A percentile compares a stretch with the other conserved stretches of the same genome.
These are phyloP conservation scores for Lagenaria siceraria DNA, from an alignment of 306 rosid species.

Conservation along the genomic window DNA sequence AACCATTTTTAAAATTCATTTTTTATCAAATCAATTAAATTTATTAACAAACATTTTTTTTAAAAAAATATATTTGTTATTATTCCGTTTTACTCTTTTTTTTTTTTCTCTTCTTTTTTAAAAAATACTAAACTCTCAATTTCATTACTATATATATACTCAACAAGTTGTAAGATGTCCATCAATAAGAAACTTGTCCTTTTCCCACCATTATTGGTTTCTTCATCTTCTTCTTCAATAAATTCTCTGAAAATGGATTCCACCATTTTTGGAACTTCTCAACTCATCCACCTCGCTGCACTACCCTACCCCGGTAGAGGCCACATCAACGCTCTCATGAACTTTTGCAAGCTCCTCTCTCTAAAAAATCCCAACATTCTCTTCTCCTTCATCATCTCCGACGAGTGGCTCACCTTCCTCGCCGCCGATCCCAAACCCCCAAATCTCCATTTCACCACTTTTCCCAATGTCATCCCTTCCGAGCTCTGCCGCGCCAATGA, in stretches of 20 bases:
- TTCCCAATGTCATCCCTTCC: conserved; percentile 23
- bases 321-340: conserved; percentile 51
- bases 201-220: too few relatives aligned
- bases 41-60: too few relatives aligned
- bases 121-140: too few relatives aligned
- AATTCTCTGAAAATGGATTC: neutral
- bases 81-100: too few relatives aligned
- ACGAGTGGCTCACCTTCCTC: conserved; percentile 34
- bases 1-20: too few relatives aligned
- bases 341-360: conserved; percentile 25
- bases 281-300: conserved; percentile 11
- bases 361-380: conserved; percentile 7
- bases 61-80: too few relatives aligned
- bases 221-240: too few relatives aligned
- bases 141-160: too few relatives aligned
- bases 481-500: conserved; percentile 9
- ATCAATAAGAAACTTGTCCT: too few relatives aligned
- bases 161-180: too few relatives aligned
- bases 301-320: conserved; percentile 34
- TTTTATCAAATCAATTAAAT: too few relatives aligned
- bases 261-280: neutral
- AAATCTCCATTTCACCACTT: conserved; percentile 15
- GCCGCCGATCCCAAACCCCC: conserved; percentile 18
- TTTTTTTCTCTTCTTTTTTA: too few relatives aligned
- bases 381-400: conserved; percentile 37